A percentile compares a stretch with the other conserved stretches of the same genome.
Evolutionary conservation across 441 rosid genomes (phyloP).

Genomic region (Raphanus hybrid): DNA sequence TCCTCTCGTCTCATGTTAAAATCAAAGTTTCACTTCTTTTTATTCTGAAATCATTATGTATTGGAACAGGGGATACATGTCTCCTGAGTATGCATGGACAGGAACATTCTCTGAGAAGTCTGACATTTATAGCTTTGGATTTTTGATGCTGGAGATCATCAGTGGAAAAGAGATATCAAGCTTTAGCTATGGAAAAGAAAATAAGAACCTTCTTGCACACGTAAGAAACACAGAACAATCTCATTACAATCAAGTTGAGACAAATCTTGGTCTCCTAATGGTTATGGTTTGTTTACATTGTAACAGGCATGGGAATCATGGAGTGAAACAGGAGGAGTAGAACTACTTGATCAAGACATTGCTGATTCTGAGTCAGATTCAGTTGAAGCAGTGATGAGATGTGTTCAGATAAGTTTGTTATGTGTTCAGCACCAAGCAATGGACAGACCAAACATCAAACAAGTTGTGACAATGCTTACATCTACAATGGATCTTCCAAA

Average conservation of each 20-base stretch:
- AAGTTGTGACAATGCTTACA: not conserved
- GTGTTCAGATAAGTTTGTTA: conserved; percentile 1
- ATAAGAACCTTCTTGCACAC: not conserved
- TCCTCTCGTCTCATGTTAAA: not conserved
- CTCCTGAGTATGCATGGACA: conserved; percentile 34
- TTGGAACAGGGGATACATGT: conserved; percentile 32
- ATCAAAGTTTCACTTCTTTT: not conserved
- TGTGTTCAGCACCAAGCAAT: conserved; percentile 4
- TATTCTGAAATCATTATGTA: not conserved
- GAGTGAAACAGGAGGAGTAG: not conserved
- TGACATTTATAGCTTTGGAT: conserved; percentile 54
- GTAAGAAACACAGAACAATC: not conserved
- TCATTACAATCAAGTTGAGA: not conserved
- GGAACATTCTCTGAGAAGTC: conserved; percentile 57
- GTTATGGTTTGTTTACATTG: not conserved
- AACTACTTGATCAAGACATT: not conserved
- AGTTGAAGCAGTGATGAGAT: conserved; percentile 2
- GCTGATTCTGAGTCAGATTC: not conserved
- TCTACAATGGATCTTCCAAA: conserved; percentile 9
- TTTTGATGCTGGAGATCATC: conserved; percentile 1
- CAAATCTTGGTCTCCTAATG: conserved; percentile 1
- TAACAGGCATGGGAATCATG: conserved; percentile 5
- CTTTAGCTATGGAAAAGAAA: not conserved
- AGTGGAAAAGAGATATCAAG: not conserved
- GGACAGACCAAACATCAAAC: not conserved